phyloP scores from a whole-genome alignment of 176 grass and related monocot species.

The Avena insularis region DNA sequence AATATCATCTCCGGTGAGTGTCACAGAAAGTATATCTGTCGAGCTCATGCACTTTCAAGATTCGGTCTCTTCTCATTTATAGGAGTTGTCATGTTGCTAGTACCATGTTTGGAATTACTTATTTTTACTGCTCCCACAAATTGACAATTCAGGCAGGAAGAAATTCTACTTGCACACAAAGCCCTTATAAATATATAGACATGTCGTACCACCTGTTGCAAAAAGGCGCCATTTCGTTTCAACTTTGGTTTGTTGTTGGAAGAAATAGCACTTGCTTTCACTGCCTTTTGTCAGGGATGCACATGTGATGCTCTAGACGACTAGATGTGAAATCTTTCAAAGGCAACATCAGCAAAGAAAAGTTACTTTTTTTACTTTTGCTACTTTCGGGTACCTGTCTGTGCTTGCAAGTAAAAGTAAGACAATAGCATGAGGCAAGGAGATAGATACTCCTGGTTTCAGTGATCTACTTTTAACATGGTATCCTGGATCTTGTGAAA shows the following conservation, averaged over 20 bases:
- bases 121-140: conserved; percentile 32
- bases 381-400: neutral
- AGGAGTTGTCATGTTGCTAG: conserved; percentile 16
- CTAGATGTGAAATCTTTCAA: conserved; percentile 42
- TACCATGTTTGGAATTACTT: conserved; percentile 19
- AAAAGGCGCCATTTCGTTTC: conserved; percentile 48
- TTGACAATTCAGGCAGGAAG: conserved; percentile 4
- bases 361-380: conserved; percentile 46
- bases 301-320: conserved; percentile 48
- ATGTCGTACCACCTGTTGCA: conserved; percentile 13
- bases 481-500: neutral
- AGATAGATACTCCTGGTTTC: conserved; percentile 10
- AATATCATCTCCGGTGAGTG: conserved; percentile 94
- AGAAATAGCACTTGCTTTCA: conserved; percentile 49
- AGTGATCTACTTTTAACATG: conserved; percentile 37
- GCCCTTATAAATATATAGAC: conserved; percentile 24
- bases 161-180: neutral
- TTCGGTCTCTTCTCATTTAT: conserved; percentile 19
- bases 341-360: conserved; percentile 43
- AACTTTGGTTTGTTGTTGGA: conserved; percentile 21
- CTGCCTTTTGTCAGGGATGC: conserved; percentile 47
- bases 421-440: conserved; percentile 29
- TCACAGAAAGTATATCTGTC: neutral
- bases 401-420: conserved; percentile 18
- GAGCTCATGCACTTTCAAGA: conserved; percentile 20